Evolutionary conservation across 352 stramenopile species (phyloP).

Genomic region (Saprolegnia parasitica): DNA sequence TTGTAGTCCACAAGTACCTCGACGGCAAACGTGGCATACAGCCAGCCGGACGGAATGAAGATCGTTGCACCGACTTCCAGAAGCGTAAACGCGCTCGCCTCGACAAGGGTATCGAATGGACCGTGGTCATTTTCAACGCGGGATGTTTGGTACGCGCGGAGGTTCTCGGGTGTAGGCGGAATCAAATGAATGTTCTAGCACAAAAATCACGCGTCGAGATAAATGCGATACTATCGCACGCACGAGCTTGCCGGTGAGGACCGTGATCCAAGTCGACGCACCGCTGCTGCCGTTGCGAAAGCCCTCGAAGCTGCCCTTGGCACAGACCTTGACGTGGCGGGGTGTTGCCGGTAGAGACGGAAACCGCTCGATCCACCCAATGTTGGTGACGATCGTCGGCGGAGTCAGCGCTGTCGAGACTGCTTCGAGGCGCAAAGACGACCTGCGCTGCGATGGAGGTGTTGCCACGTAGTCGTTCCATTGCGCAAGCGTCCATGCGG

Average conservation of each 20-base stretch:
- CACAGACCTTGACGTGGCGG: slow-evolving; percentile 30
- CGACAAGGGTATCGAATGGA: neutral
- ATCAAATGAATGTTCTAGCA: slow-evolving; percentile 42
- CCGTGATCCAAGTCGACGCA: slow-evolving; percentile 46
- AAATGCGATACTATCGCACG: neutral
- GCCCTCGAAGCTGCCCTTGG: slow-evolving; percentile 42
- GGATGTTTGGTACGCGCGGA: slow-evolving; percentile 35
- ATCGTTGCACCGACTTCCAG: slow-evolving; percentile 40
- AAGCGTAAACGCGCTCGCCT: slow-evolving; percentile 20
- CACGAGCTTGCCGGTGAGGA: slow-evolving; percentile 41
- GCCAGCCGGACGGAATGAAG: slow-evolving; percentile 44
- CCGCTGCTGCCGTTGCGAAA: slow-evolving; percentile 46
- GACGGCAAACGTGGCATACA: slow-evolving; percentile 42
- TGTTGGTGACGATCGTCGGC: slow-evolving; percentile 37
- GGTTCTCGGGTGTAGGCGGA: slow-evolving; percentile 38
- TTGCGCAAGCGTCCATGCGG: slow-evolving; percentile 2
- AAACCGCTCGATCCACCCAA: slow-evolving; percentile 44
- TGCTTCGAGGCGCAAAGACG: neutral
- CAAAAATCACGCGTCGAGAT: neutral
- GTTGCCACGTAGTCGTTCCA: slow-evolving; percentile 13
- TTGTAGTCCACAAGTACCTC: neutral
- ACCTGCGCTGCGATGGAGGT: neutral
- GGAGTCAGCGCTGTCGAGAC: slow-evolving; percentile 3
- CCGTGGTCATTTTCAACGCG: slow-evolving; percentile 33
- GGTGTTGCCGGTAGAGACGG: slow-evolving; percentile 1